Evolutionary conservation across 164 flowering plant genomes (phyloP), one percentile per base, ranked within the genome.

Genomic region (Brasenia schreberi): DNA sequence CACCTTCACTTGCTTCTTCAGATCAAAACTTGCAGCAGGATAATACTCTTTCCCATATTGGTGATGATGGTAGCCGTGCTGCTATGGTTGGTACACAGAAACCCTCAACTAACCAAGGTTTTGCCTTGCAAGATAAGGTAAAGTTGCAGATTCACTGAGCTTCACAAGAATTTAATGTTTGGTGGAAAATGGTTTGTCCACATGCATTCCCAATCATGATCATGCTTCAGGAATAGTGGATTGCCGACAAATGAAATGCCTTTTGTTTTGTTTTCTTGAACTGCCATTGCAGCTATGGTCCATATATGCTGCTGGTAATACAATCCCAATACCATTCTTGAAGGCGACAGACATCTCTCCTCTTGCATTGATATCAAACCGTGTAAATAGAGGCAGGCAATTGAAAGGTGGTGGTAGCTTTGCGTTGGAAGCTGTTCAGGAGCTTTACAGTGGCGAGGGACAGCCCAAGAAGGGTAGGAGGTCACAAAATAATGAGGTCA

Each of bases 321-420:
- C 99, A 39, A 96, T 95, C 7, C 99, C 99, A 5, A 88, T 95
- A 68, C 97, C 99, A 61, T 92, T 92, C 73, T 75, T 95, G 79
- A 82, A 85, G 75, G 99, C 99, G 58, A 88, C 97, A 7, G 97
- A 95, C 69, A 90, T 95, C 79, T 91, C 99, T 43, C 99, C 99
- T 4, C 88, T 95, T 59, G 96, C 99, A 43, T 82, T 95, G 43
- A 75, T 95, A 72, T 92, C 99, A 39, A 93, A 79, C 70, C 87
- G 86, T 74, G 80, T 81, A 67, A 76, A 84, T 61, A 89, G 89
- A 43, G 75, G 77, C 19, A 72, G 80, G 69, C 85, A 84, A 62
- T 72, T 17, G 39, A 87, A 78, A 65, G 66, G 45, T 66, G 70
- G 79, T 68, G 81, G 78, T 58, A 70, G 68, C 52, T 72, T 81